phyloP scores from a whole-genome alignment of 495 filamentous ascomycete species.

The Podospora anserina region DNA sequence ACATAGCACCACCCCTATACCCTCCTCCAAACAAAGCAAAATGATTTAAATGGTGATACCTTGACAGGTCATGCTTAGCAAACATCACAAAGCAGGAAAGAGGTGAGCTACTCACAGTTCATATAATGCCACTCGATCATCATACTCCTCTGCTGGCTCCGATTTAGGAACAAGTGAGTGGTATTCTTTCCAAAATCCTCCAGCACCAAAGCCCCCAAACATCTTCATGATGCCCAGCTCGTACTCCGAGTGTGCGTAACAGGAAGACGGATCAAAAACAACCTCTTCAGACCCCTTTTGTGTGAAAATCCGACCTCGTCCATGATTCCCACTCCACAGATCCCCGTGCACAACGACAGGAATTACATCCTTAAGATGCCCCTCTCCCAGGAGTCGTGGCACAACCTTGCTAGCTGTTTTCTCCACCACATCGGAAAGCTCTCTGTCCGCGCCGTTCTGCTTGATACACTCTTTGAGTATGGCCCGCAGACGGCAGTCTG shows the following conservation, averaged over 20 bases:
- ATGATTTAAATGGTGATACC: slow-evolving; percentile 89
- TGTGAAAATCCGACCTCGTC: slow-evolving; percentile 59
- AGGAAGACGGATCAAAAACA: slow-evolving; percentile 75
- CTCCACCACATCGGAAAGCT: slow-evolving; percentile 61
- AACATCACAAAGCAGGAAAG: background rate
- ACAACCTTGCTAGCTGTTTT: slow-evolving; percentile 60
- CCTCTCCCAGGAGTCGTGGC: slow-evolving; percentile 66
- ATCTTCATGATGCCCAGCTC: slow-evolving; percentile 92
- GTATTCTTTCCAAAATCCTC: slow-evolving; percentile 71
- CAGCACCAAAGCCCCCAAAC: slow-evolving; percentile 81
- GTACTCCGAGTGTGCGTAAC: slow-evolving; percentile 85
- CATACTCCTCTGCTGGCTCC: slow-evolving; percentile 80
- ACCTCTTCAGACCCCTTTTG: slow-evolving; percentile 66
- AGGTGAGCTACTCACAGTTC: slow-evolving; percentile 60
- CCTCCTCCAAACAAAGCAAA: slow-evolving; percentile 78
- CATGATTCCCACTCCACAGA: slow-evolving; percentile 84
- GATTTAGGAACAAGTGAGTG: slow-evolving; percentile 68
- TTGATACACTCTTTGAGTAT: slow-evolving; percentile 57
- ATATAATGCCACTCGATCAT: slow-evolving; percentile 75
- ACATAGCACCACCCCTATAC: slow-evolving; percentile 68
- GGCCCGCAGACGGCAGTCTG: slow-evolving; percentile 63
- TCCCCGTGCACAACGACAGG: slow-evolving; percentile 89
- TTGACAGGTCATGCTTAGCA: slow-evolving; percentile 30
- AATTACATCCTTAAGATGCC: slow-evolving; percentile 56
- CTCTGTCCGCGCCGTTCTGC: slow-evolving; percentile 61